Evolutionary conservation across 257 asterid genomes (phyloP), one percentile per base, ranked within the genome.

Genomic region (Ilex asprella): DNA sequence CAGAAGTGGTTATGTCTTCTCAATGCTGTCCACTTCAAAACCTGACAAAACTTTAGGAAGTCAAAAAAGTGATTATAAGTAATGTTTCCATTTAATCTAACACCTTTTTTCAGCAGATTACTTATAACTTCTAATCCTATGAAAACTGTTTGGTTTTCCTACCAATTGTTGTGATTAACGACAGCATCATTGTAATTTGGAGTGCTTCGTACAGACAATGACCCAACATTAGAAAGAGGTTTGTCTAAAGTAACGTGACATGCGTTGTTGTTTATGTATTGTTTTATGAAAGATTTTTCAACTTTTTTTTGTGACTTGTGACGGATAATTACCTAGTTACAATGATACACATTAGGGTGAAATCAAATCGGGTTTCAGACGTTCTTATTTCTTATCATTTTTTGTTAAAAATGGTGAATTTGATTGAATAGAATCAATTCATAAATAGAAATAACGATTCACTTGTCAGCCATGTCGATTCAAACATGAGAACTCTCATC

Each of bases 121-220:
- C 43, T 58, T 73, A n/a, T n/a, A n/a, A 53, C 31, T 31, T 56
- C 30, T 55, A 67, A 66, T 55, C 62, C 64, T 52, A 55, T 53
- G 53, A 5, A 30, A 55, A 49, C 27, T 16, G 11, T 55, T 59
- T 2, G 58, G 46, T 58, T 55, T 58, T 7, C 12, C 16, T 61
- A 51, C 56, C 13, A 41, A 49, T 58, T 60, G 16, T 49, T 58
- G 11, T 61, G 70, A 67, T 77, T 67, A 51, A 70, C 85, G 93
- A 87, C 95, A 77, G 49, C 52, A 81, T 87, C 46, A 79, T 77
- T 41, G 61, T 47, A 60, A 27, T 64, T 56, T 74, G 32, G 68
- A 62, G 73, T 55, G 62, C 43, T 65, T 11, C 70, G 78, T 70
- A 81, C 83, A 73, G 79, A 79, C 82, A 81, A 58, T 51, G 51